Evolutionary conservation across 352 stramenopile genomes (phyloP).

Genomic region (Globisporangium apiculatum): DNA sequence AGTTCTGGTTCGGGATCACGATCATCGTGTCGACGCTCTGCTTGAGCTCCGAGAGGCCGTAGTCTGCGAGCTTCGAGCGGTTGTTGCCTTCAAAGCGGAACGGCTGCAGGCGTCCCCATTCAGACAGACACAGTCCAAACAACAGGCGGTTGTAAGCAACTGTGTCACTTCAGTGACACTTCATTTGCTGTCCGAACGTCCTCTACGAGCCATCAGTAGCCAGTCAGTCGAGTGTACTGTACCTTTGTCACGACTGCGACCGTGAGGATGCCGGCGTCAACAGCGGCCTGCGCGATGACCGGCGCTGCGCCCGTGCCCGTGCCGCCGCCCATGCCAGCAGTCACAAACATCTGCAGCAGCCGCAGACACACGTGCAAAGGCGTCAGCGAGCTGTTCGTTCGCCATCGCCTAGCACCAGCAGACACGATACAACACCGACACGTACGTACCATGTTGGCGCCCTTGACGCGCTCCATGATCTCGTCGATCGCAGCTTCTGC

Average conservation of each 20-base stretch:
- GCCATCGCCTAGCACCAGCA: background rate
- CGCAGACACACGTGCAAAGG: background rate
- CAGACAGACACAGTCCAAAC: too few species aligned
- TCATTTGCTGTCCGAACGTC: too few species aligned
- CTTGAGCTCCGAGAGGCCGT: constrained; percentile 70
- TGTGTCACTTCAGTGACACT: too few species aligned
- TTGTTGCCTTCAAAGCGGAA: constrained; percentile 85
- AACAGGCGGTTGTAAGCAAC: too few species aligned
- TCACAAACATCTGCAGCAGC: constrained; percentile 74
- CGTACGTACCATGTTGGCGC: constrained; percentile 73
- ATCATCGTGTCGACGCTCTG: constrained; percentile 87
- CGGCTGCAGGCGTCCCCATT: constrained; percentile 20
- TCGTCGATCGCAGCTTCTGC: constrained; percentile 74
- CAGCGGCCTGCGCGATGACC: constrained; percentile 75
- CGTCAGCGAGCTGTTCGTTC: background rate
- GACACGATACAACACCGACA: background rate
- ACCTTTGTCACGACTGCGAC: constrained; percentile 86
- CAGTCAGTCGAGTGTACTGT: background rate
- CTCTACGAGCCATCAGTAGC: too few species aligned
- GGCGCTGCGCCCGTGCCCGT: constrained; percentile 79
- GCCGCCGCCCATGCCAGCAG: constrained; percentile 77
- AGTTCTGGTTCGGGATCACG: constrained; percentile 85
- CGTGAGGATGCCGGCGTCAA: constrained; percentile 80
- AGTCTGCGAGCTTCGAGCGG: constrained; percentile 67
- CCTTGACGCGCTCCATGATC: constrained; percentile 79